These are phyloP conservation scores for Didymosphaeria variabile DNA, from an alignment of 2,329 filamentous ascomycete genomes.

Conservation along the genomic window DNA sequence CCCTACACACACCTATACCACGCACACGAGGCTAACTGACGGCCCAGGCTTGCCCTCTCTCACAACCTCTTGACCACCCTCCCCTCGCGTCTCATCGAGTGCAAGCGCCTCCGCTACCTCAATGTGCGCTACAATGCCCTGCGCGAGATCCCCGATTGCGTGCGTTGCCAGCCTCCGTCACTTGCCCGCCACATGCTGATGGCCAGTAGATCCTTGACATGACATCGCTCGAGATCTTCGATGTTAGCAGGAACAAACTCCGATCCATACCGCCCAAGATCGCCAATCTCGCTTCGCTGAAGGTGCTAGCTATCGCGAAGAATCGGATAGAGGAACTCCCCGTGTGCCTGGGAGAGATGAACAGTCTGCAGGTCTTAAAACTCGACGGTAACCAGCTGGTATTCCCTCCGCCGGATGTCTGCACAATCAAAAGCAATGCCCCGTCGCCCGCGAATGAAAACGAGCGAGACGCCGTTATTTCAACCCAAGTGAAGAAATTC, in stretches of 20 bases:
- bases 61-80: slow-evolving; percentile 79
- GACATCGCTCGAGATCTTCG: slow-evolving; percentile 87
- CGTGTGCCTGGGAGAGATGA: slow-evolving; percentile 86
- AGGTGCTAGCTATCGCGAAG: slow-evolving; percentile 86
- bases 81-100: slow-evolving; percentile 76
- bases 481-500: slow-evolving; percentile 67
- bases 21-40: slow-evolving; percentile 31
- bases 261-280: slow-evolving; percentile 80
- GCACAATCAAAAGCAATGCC: slow-evolving; percentile 51
- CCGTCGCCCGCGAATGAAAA: slow-evolving; percentile 63
- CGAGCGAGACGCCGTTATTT: slow-evolving; percentile 68
- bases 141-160: slow-evolving; percentile 70
- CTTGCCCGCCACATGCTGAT: slow-evolving; percentile 19
- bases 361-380: slow-evolving; percentile 86
- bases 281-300: slow-evolving; percentile 80
- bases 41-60: slow-evolving; percentile 75
- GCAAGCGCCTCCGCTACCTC: slow-evolving; percentile 79
- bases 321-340: slow-evolving; percentile 89
- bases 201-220: slow-evolving; percentile 78
- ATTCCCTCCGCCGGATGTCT: slow-evolving; percentile 70
- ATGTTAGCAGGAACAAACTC: slow-evolving; percentile 89
- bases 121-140: slow-evolving; percentile 82
- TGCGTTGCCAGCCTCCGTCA: slow-evolving; percentile 52
- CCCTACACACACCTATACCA: slow-evolving; percentile 1
- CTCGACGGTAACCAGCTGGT: slow-evolving; percentile 86